Evolutionary conservation across 106 monocot species (phyloP), one percentile per base, ranked within the genome.

Genomic region (Dendrobium chrysotoxum): DNA sequence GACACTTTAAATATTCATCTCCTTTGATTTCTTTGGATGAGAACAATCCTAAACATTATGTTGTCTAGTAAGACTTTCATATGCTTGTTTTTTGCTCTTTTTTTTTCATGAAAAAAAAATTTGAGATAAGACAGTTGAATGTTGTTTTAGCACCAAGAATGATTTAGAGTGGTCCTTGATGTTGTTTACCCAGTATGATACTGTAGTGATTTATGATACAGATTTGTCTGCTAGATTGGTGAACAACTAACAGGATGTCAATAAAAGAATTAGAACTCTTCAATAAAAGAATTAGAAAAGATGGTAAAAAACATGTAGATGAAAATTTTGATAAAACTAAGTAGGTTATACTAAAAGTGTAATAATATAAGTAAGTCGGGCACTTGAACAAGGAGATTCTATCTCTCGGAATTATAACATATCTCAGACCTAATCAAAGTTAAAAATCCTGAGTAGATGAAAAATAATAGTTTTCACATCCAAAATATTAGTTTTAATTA

Each of bases 31-130:
- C 8, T 40, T 74, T 5, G 16, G 74, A 5, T 74, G n/a, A 74
- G 28, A 74, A 74, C 41, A 2, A 74, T 74, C 10, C 12, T 74
- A 41, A 74, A 10, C 74, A 41, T 40, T 74, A 74, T 40, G 21
- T 74, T 41, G 39, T 42, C 41, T 42, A 41, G 74, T 7, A 40
- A 74, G 35, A 35, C 35, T 35, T 5, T 28, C 28, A 18, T 71
- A 16, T 71, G 71, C 71, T 71, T 71, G 28, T 38, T 71, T 10
- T 0, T 38, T 31, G 35, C 3, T 47, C 11, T 50, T 1, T 50
- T 50, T 50, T 42, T 42, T 40, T 42, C n/a, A n/a, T 74, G 74
- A n/a, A n/a, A 74, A 70, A 74, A 74, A 3, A n/a, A n/a, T 40
- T 46, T n/a, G 70, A 70, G 35, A 35, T 70, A 30, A 70, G 6